These are phyloP conservation scores for Iris pallida DNA, from an alignment of 116 monocot species.

Conservation along the genomic window DNA sequence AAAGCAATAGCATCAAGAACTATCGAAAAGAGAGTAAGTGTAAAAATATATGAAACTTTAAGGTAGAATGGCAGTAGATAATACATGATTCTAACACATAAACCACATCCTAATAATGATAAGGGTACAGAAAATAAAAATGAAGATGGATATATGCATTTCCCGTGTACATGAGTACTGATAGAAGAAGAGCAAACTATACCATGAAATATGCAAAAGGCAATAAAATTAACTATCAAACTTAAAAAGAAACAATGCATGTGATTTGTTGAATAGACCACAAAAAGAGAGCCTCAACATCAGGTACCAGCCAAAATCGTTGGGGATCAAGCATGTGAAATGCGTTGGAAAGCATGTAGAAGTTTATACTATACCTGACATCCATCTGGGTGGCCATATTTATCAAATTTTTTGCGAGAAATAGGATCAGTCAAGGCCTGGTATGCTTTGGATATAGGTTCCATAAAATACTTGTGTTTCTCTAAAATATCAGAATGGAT, in stretches of 20 bases:
- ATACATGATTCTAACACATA: conserved; percentile 7
- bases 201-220: too few species aligned
- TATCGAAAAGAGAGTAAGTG: background rate
- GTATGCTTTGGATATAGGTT: conserved; percentile 86
- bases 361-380: conserved; percentile 47
- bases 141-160: background rate
- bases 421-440: conserved; percentile 83
- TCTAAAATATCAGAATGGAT: conserved; percentile 6
- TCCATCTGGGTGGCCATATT: conserved; percentile 91
- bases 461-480: conserved; percentile 64
- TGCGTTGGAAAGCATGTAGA: background rate
- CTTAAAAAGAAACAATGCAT: too few species aligned
- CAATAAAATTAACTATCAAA: too few species aligned
- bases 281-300: too few species aligned
- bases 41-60: conserved; percentile 8
- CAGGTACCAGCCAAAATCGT: too few species aligned
- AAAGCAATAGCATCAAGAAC: conserved; percentile 11
- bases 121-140: background rate
- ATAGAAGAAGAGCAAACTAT: too few species aligned
- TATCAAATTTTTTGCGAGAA: conserved; percentile 82
- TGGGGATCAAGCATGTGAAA: background rate
- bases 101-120: background rate
- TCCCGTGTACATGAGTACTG: too few species aligned
- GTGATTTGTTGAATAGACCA: too few species aligned
- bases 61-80: background rate